Base-by-base conservation (phyloP, 139 green algal genomes). In the Micromonas commoda region DNA sequence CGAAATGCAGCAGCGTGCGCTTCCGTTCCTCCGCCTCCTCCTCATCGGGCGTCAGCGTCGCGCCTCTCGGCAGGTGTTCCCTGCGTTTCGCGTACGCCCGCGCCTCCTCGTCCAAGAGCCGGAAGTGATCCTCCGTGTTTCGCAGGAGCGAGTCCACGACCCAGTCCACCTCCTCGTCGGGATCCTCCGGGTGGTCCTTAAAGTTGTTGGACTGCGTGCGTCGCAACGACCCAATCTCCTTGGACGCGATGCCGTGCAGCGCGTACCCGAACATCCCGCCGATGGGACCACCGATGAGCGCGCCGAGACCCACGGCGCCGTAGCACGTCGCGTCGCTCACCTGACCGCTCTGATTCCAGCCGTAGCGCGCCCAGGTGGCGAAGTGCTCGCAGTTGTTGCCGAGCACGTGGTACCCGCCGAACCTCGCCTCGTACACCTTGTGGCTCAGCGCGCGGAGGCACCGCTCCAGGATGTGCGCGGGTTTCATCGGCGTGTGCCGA, bases 301-400 rank as follows among this genome's bases (percentile, higher is more conserved):
- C 45, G 45, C 45, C 45, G 45, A 57, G 9, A 16, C 9, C 45
- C 45, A 57, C 9, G 45, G 16, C 45, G 45, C 45, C 45, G 45
- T 16, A 9, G 45, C 45, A 9, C 45, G 45, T 16, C 9, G 45
- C 45, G 45, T 63, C 33, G 1, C 32, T 37, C 35, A 78, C 38
- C 6, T 78, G 72, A 13, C 19, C 4, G 2, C 52, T 70, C 1
- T 65, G 13, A 1, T 61, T 32, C 21, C 39, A 32, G 2, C 72
- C 72, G 32, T 78, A 78, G 19, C 72, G 53, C 16, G 72, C 72
- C 72, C 72, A 78, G 52, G 72, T 78, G 29, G 31, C 39, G 72
- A 78, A 78, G 33, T 78, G 72, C 53, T 78, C 72, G 57, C 72
- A 78, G 53, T 78, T 78, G 33, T 78, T 78, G 32, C 1, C 2